Evolutionary conservation across 257 asterid species (phyloP).

Genomic region (Vinca minor): DNA sequence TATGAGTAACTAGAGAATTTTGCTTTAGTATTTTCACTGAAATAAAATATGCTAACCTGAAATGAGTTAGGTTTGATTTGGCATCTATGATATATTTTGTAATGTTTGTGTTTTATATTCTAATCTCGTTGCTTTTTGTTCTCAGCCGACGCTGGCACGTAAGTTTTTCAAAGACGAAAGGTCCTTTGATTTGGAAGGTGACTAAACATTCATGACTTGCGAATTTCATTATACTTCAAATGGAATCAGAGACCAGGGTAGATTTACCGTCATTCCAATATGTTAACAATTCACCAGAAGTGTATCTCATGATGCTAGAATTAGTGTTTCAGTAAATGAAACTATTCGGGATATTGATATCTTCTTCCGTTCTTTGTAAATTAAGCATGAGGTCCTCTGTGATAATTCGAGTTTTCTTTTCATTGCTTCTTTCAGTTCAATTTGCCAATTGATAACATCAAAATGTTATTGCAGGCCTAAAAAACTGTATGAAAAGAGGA

Average conservation of each 20-base stretch:
- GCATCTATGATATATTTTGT: slow-evolving; percentile 3
- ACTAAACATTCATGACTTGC: slow-evolving; percentile 4
- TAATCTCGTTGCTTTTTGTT: slow-evolving; percentile 14
- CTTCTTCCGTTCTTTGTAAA: neutral
- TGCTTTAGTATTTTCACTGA: neutral
- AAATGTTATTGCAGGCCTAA: slow-evolving; percentile 52
- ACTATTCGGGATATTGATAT: neutral
- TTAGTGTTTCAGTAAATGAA: neutral
- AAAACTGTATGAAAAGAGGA: slow-evolving; percentile 66
- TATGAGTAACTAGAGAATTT: neutral
- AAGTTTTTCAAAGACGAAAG: slow-evolving; percentile 79
- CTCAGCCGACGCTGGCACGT: slow-evolving; percentile 59
- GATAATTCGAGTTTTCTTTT: neutral
- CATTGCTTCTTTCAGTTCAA: neutral
- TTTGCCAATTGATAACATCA: slow-evolving; percentile 6
- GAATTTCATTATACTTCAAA: neutral
- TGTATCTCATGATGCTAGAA: neutral
- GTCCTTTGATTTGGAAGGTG: slow-evolving; percentile 75
- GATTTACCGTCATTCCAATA: neutral
- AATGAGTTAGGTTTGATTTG: neutral
- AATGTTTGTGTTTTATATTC: slow-evolving; percentile 3
- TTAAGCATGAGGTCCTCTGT: neutral
- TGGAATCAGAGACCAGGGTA: neutral
- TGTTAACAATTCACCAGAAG: neutral
- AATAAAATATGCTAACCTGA: neutral